Base-by-base conservation (phyloP, 371 early-diverging fungal genomes). In the Capillidium heterosporum region DNA sequence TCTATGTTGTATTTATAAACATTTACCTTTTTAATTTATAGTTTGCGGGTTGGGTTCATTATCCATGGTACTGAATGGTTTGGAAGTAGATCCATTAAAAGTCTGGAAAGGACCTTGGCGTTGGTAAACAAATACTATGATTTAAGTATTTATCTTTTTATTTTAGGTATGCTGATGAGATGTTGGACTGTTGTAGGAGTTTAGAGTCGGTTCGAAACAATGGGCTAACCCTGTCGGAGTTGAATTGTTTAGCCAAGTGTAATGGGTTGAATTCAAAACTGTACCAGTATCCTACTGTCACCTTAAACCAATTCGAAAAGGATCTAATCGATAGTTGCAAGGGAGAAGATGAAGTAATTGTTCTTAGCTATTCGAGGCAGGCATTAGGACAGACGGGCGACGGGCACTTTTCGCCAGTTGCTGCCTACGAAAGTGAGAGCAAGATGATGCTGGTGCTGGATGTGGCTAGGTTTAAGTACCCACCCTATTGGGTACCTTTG, bases 51-150 rank as follows among this genome's bases (percentile, higher is more conserved):
- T 78, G 3, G 74, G 82, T 61, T 73, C 69, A 39, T 77, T 87
- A 64, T 87, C 90, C 32, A 91, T 91, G 85, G 91, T 89, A 11
- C 71, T 93, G 23, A 93, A 93, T 65, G 87, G 91, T 1, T 68
- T 93, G 35, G 87, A 87, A 62, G 84, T 93, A 13, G 91, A 91
- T 62, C 91, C 91, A 0, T 77, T 84, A 31, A 72, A 81, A 56
- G 69, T 72, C 21, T 91, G 94, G 91, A 91, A 93, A 67, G 91
- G 94, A 2, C 84, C 85, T 10, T 91, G 91, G 91, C 71, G 93
- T 47, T 92, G 87, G 88, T 74, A 64, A 59, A 67, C 69, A 42
- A 57, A 65, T 58, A 63, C 59, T 59, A 55, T 39, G 52, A 15
- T 29, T 23, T 58, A n/a, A 48, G 7, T 41, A 39, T 31, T 23